Percentiles rank a stretch among this genome's conserved stretches.
Conservation (phyloP, 129 eudicot genomes). For the Dittrichia graveolens region DNA sequence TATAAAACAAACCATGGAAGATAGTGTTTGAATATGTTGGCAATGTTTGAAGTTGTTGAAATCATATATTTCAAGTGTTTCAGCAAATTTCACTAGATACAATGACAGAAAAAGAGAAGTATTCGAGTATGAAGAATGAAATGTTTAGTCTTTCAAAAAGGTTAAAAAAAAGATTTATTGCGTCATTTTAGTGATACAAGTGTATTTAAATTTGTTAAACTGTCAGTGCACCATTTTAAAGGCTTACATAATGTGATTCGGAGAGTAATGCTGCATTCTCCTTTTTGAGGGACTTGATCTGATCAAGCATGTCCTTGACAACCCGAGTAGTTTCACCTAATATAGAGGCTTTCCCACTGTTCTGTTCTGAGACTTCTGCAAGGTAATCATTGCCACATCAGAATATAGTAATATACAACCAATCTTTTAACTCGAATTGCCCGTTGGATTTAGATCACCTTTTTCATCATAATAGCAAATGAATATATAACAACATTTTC, state of each 20-base stretch:
- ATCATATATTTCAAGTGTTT: no score
- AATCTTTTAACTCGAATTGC: neutral
- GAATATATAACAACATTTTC: no score
- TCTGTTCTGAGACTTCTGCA: constrained; percentile 60
- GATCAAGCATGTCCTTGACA: constrained; percentile 59
- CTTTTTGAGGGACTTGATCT: constrained; percentile 56
- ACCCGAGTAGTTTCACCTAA: constrained; percentile 59
- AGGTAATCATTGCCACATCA: neutral
- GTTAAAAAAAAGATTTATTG: no score
- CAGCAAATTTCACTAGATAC: no score
- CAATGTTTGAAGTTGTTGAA: neutral
- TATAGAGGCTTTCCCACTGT: constrained; percentile 73
- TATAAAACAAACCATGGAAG: neutral
- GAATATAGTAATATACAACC: neutral
- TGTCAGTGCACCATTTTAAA: no score
- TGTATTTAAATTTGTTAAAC: neutral
- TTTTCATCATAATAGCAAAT: no score
- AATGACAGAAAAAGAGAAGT: no score
- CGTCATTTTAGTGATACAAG: no score
- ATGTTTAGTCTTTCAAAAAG: no score
- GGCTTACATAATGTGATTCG: constrained; percentile 79
- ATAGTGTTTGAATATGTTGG: neutral
- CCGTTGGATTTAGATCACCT: no score
- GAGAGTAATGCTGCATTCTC: constrained; percentile 69
- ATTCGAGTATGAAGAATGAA: no score